Conservation (phyloP, 441 rosid genomes). For the Croton setiger region DNA sequence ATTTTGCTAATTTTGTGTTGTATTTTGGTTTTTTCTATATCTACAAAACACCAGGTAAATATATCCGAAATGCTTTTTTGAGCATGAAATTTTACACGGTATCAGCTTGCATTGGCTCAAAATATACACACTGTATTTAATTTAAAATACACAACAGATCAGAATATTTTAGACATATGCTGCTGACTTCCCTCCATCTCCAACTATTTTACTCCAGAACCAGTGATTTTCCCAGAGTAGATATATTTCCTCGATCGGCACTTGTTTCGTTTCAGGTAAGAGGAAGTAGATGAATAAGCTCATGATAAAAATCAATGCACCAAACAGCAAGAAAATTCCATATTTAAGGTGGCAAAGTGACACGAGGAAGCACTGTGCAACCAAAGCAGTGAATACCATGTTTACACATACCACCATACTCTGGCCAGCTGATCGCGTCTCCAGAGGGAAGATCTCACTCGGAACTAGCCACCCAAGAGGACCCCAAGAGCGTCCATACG, state of each 20-base stretch:
- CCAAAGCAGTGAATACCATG: slow-evolving; percentile 77
- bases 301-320: slow-evolving; percentile 58
- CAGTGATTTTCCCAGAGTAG: slow-evolving; percentile 70
- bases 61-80: not conserved
- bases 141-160: not conserved
- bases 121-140: not conserved
- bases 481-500: slow-evolving; percentile 95
- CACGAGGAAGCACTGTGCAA: slow-evolving; percentile 81
- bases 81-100: not conserved
- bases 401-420: slow-evolving; percentile 79
- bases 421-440: slow-evolving; percentile 84
- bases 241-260: slow-evolving; percentile 81
- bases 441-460: slow-evolving; percentile 79
- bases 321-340: slow-evolving; percentile 78
- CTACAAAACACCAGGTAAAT: not conserved
- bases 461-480: slow-evolving; percentile 95
- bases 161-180: not conserved
- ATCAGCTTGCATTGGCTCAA: not conserved
- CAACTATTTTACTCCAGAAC: slow-evolving; percentile 71
- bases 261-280: slow-evolving; percentile 85
- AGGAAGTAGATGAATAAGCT: slow-evolving; percentile 61
- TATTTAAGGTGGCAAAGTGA: slow-evolving; percentile 69
- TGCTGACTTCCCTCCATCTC: slow-evolving; percentile 3
- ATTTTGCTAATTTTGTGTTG: not conserved
- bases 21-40: not conserved